Base-by-base conservation (phyloP, 2,329 filamentous ascomycete species). In the Neofusicoccum sp. region DNA sequence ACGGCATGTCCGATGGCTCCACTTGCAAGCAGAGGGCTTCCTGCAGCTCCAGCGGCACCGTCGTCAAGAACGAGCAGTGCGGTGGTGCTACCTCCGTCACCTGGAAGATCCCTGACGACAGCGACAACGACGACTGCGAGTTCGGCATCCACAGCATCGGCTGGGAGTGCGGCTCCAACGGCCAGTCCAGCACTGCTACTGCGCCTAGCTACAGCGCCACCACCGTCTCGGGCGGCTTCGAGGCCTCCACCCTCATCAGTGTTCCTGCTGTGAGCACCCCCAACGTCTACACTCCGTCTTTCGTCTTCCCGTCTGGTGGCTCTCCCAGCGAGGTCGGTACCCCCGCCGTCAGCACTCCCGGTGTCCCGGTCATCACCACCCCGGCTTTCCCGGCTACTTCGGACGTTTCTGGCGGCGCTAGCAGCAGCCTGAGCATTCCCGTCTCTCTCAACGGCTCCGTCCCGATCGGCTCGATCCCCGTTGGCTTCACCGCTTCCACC, bases 61-160 rank as follows among this genome's bases (percentile, higher is more conserved):
- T 84, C 50, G 83, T 97, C 71, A 80, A 86, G 79, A 97, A 97
- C 85, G 86, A 82, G 65, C 92, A 97, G 84, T 98, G 94, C 76
- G 94, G 93, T 85, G 93, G 93, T 78, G 93, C 94, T 67, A 92
- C 85, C 74, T 88, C 87, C 64, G 92, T 97, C 66, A 87, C 85
- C 61, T 88, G 97, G 74, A 80, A 83, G 67, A 77, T 85, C 64
- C 86, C 89, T 28, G 66, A 69, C 60, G 76, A 83, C 60, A 77
- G 75, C 66, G 82, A 84, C 72, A 83, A 86, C 74, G 78, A 83
- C 54, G 79, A 78, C 70, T 95, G 91, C 81, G 83, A 84, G 70
- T 84, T 96, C 70, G 87, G 88, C 70, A 85, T 95, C 70, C 89
- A 91, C 79, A 84, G 83, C 74, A 86, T 96, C 70, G 84, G 81